A percentile compares a stretch with the other conserved stretches of the same genome.
Conservation (phyloP, 2,329 filamentous ascomycete species). For the Cadophora sp. region DNA sequence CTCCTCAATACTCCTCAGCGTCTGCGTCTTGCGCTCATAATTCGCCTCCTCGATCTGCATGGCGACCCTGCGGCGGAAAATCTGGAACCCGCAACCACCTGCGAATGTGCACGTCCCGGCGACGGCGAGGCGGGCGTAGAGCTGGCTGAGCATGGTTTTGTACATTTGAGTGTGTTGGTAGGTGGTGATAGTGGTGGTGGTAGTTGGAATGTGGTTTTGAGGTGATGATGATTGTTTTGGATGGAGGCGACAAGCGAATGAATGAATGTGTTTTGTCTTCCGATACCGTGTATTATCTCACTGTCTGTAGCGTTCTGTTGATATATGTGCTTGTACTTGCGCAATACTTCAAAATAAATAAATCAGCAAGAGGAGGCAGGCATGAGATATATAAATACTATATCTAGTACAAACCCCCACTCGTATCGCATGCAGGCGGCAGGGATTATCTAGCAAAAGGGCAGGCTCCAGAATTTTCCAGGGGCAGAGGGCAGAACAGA, state of each 20-base stretch:
- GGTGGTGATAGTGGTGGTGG: not conserved
- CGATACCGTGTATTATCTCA: too few species aligned
- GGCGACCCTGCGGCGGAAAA: slow-evolving; percentile 7
- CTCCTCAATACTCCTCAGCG: slow-evolving; percentile 13
- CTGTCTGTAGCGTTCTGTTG: too few species aligned
- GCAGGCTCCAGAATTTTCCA: not conserved
- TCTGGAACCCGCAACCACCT: not conserved
- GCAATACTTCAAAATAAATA: too few species aligned
- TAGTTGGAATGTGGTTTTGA: not conserved
- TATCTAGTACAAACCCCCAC: not conserved
- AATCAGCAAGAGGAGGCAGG: too few species aligned
- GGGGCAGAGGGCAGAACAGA: too few species aligned
- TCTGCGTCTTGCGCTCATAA: slow-evolving; percentile 14
- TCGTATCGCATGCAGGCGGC: not conserved
- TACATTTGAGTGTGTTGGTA: not conserved
- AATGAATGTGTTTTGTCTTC: too few species aligned
- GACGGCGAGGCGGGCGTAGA: slow-evolving; percentile 1
- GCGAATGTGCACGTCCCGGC: slow-evolving; percentile 8
- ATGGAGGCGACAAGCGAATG: not conserved
- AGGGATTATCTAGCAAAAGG: not conserved
- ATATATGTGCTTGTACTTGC: too few species aligned
- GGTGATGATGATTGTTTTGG: not conserved
- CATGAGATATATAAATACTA: not conserved
- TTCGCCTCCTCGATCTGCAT: slow-evolving; percentile 15
- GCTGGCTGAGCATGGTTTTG: not conserved